Evolutionary conservation across 2,329 filamentous ascomycete genomes (phyloP), one percentile per base, ranked within the genome.

Genomic region (Penicillium capsulatum): DNA sequence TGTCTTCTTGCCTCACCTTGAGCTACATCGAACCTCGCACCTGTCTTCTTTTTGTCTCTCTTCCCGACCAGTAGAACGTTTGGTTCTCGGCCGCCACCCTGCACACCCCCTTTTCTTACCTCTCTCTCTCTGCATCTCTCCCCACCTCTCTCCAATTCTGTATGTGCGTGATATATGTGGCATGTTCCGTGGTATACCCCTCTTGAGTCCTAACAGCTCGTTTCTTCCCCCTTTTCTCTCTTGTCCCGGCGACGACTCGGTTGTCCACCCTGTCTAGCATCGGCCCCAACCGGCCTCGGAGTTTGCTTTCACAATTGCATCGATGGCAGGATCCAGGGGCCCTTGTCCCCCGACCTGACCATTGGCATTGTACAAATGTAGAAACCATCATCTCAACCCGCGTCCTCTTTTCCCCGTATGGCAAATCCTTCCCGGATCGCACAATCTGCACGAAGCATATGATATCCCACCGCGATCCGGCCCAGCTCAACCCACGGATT

Each of bases 111-210:
- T 40, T 46, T 40, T 11, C 26, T 28, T 38, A 24, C 28, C 29
- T 43, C 33, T 38, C 34, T 34, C 29, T 41, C 33, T 47, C 32
- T 9, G 5, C 19, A 9, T 22, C 19, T 22, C 19, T 45, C 40
- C 34, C 36, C 37, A 36, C 38, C 31, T 40, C 35, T 19, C 44
- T 41, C 36, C n/a, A n/a, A n/a, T n/a, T 41, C 31, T 40, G 38
- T 47, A 40, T 43, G 47, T 47, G 43, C 38, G 49, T 51, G 48
- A 48, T 53, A 43, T 45, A 48, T 50, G 51, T 54, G 51, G 45
- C 50, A 51, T 54, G 51, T 54, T 53, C 34, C 37, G 44, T 54
- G 49, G 49, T 55, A 55, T 55, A 55, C 52, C 52, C 52, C 50
- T 44, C 42, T n/a, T 34, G 45, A 47, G 43, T 51, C 49, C 50